Evolutionary conservation across 495 filamentous ascomycete genomes (phyloP), one percentile per base, ranked within the genome.

Genomic region (Durotheca rogersii): DNA sequence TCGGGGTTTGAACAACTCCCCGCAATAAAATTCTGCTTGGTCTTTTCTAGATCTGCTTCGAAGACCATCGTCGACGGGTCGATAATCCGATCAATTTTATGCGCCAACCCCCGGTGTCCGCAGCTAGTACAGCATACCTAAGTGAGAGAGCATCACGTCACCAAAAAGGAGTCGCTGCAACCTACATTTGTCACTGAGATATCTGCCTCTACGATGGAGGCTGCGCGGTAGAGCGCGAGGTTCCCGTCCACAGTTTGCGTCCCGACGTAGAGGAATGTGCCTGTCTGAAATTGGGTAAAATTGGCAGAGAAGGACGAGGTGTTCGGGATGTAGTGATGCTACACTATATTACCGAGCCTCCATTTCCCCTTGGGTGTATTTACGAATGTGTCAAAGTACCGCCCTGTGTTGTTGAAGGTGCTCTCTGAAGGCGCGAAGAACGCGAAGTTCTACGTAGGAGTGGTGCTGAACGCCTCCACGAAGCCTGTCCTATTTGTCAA

Each of bases 321-420:
- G 11, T 63, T 62, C 1, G 61, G 61, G 9, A 66, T 35, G 36
- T 64, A 66, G 37, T 66, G 63, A 41, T 61, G 55, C 36, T 58
- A 41, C 7, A 62, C 6, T 27, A 54, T 17, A 27, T 64, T 66
- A 9, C 63, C 61, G 5, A 64, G 37, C 42, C 61, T 61, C 32
- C 57, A 60, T 30, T 60, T 57, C 0, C 61, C 61, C 17, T 61
- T 65, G 3, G 36, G 37, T 7, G 55, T 60, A 7, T 51, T 30
- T 2, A 51, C 47, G 20, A 52, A 60, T 14, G 48, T 65, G 12
- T 58, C 46, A 16, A 47, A 58, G 19, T 61, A 61, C 34, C 44
- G 17, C 3, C 51, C 56, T 4, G 60, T 58, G 16, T 51, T 51
- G 12, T 46, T 52, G 36, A 65, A 67, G 17, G 62, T 56, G 5